Evolutionary conservation across 2,329 filamentous ascomycete species (phyloP), one percentile per base, ranked within the genome.

Genomic region (Colletotrichum higginsianum): DNA sequence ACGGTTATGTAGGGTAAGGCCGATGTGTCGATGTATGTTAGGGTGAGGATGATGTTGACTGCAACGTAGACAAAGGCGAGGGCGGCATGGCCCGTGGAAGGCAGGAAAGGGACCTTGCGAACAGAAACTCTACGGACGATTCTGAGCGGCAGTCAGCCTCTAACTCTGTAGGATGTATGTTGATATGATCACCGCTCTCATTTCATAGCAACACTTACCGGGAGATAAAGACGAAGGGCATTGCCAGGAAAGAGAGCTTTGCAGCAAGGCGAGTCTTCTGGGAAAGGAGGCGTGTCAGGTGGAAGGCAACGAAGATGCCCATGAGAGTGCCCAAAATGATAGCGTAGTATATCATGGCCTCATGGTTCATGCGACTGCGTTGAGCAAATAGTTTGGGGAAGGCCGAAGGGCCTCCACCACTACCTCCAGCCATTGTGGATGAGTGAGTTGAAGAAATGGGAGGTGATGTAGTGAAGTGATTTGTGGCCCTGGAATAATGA

Each of bases 1-100:
- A 83, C 84, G 26, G 78, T 76, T 38, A 76, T 71, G 38, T 79
- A 68, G 0, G 76, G 57, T 74, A 82, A 73, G 26, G 75, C 78
- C 13, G 75, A 70, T 57, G 79, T 77, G 65, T 83, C 76, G n/a
- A 81, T 69, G 64, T 81, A 78, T 11, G 76, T 77, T 53, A 85
- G 81, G 7, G 76, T 75, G 21, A 80, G 69, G 18, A 79, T 67
- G 18, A 82, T 16, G 58, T 84, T 84, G 57, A 83, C 75, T 6
- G 73, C 74, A 8, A 81, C 13, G 44, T 82, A 85, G 5, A 75
- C 42, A 12, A 74, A 47, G 40, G 80, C 74, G 11, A 81, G 53
- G 11, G 76, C 57, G 0, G 76, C 75, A 67, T 84, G 82, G 8
- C 80, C 83, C 9, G 46, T 64, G 5, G 74, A 75, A 3, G 74